Percentiles rank a stretch among this genome's conserved stretches.
Conservation (phyloP, 129 eudicot genomes). For the Helianthus tuberosus region DNA sequence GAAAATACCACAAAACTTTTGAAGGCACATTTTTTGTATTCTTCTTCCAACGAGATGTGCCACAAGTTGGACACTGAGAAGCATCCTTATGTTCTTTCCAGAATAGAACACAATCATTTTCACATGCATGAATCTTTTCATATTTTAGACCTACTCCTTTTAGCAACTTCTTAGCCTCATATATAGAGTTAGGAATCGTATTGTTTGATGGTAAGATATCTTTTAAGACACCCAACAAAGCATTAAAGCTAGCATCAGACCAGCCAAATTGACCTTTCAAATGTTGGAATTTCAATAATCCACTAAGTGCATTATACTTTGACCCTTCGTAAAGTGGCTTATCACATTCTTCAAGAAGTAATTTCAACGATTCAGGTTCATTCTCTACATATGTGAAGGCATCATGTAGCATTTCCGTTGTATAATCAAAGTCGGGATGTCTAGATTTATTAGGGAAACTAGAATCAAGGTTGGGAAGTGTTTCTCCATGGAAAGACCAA, state of each 20-base stretch:
- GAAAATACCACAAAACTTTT: no score
- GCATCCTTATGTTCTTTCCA: not conserved
- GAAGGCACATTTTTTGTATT: no score
- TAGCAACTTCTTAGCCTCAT: slow-evolving; percentile 19
- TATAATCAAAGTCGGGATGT: not conserved
- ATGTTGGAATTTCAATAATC: slow-evolving; percentile 17
- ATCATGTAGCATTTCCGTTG: slow-evolving; percentile 19
- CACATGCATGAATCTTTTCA: not conserved
- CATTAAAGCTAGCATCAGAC: slow-evolving; percentile 18
- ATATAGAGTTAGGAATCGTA: slow-evolving; percentile 10
- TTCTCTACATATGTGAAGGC: slow-evolving; percentile 16
- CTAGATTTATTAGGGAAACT: no score
- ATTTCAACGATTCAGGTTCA: not conserved
- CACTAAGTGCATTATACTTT: slow-evolving; percentile 19
- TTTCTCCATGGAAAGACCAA: no score
- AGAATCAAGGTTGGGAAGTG: no score
- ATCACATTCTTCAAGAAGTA: not conserved
- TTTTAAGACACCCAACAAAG: slow-evolving; percentile 12
- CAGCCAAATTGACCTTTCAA: slow-evolving; percentile 18
- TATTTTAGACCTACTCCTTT: slow-evolving; percentile 1
- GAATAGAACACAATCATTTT: no score
- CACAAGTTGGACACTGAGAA: not conserved
- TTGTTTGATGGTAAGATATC: slow-evolving; percentile 1
- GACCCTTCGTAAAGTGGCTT: not conserved
- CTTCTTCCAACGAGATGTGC: not conserved